Evolutionary conservation across 305 asterid genomes (phyloP), one percentile per base, ranked within the genome.

Genomic region (Andrographis paniculata): DNA sequence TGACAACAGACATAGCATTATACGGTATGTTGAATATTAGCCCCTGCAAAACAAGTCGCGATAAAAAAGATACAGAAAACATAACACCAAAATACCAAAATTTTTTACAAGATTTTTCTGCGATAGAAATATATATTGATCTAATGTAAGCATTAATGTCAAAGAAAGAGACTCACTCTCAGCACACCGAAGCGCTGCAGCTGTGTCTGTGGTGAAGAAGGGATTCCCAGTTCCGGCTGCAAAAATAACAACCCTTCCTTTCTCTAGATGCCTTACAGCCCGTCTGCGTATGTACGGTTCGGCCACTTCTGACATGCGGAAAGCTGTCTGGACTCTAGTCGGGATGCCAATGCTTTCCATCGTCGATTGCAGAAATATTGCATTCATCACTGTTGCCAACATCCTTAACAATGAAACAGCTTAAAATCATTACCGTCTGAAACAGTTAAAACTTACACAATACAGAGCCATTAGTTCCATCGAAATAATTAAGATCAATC

Each of bases 161-260:
- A 8, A 24, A 8, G 30, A 54, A 10, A 41, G 9, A 37, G 43
- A 74, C 94, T 68, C 70, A 89, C 96, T 91, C 84, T 91, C 98
- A 6, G 98, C 96, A 68, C 76, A 66, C 55, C 98, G 78, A 60
- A 91, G 93, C 36, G 98, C 96, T 14, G 98, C 98, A 37, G 98
- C 98, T 59, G 96, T 91, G 57, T 91, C 98, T n/a, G 98, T 91
- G 14, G 98, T 86, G 87, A 91, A 91, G 78, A 91, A 86, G 45
- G 98, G 96, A 75, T 91, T 91, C 30, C 96, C 96, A 45, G 96
- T 91, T 48, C 96, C 98, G 4, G 98, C 96, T 20, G 96, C 96
- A 72, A 91, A 91, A 50, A 91, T 91, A 17, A 91, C 98, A 17
- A 91, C 98, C 47, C 98, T 75, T 40, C 98, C 96, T 66, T 91